A percentile compares a stretch with the other conserved stretches of the same genome.
Conservation (phyloP, 306 rosid genomes). For the Castanea crenata region DNA sequence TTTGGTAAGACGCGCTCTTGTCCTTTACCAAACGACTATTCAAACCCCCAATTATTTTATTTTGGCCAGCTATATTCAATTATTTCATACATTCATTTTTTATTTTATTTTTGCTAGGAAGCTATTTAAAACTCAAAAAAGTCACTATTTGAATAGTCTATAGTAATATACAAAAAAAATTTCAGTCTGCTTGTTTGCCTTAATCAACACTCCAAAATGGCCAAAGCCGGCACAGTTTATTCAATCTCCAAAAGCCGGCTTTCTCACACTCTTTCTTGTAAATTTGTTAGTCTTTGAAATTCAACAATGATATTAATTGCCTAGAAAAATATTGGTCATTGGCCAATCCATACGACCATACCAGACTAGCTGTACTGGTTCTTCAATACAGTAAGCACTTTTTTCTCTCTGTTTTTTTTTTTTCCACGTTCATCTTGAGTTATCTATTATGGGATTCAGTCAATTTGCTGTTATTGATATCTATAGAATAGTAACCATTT, state of each 20-base stretch:
- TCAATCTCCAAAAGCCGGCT: slow-evolving; percentile 29
- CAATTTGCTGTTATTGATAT: background rate
- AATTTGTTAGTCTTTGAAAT: background rate
- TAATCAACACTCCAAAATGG: slow-evolving; percentile 30
- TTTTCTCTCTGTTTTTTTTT: background rate
- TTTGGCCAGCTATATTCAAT: background rate
- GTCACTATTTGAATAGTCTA: slow-evolving; percentile 25
- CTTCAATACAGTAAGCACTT: slow-evolving; percentile 15
- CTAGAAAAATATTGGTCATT: background rate
- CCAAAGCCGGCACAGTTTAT: slow-evolving; percentile 49
- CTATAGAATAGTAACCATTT: background rate
- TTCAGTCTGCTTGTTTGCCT: slow-evolving; percentile 47
- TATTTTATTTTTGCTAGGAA: background rate
- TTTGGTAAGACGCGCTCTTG: slow-evolving; percentile 3
- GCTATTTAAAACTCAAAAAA: too few relatives aligned
- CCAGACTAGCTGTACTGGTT: background rate
- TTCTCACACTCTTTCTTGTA: slow-evolving; percentile 2
- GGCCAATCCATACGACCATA: slow-evolving; percentile 20
- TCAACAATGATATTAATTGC: background rate
- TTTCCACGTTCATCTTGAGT: background rate
- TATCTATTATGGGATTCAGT: background rate
- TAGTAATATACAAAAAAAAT: slow-evolving; percentile 8
- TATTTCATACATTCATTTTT: background rate
- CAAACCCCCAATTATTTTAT: background rate
- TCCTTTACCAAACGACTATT: slow-evolving; percentile 7